Evolutionary conservation across 2,329 filamentous ascomycete genomes (phyloP), one percentile per base, ranked within the genome.

Genomic region (Incumbomyces lentus): DNA sequence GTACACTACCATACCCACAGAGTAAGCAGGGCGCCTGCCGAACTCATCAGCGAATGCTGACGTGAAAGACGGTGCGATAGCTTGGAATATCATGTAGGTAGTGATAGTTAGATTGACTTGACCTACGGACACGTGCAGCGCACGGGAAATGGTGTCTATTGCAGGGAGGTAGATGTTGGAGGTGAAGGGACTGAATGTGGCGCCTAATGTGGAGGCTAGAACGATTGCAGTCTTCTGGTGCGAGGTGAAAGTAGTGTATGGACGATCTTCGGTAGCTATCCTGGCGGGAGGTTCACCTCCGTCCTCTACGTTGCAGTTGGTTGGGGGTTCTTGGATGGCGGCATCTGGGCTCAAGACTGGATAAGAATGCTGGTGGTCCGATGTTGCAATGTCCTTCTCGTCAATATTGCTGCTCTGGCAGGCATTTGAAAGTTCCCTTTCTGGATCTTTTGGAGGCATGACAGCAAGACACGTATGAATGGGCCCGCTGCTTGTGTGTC

Each of bases 151-250:
- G 2, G 59, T 51, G 37, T 64, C 61, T 4, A 73, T 51, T 0
- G 69, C 64, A 1, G 72, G 70, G 41, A 72, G 65, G 59, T 75
- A 76, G 42, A 77, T 74, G 49, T 70, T 73, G 29, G 68, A 68
- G 2, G 72, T 71, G 11, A 73, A 52, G 1, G 74, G 73, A 2
- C 73, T 75, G 59, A 78, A 75, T 26, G 76, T 60, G 1, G 69
- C 70, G 74, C 68, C 41, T 72, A 71, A 55, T 67, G 63, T 18
- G 74, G 74, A 68, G 42, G 72, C 70, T 55, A 68, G 63, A 18
- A 74, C 66, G 30, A 75, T 66, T 50, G 68, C 55, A 48, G 67
- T 63, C 55, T 73, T 75, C 53, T 69, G 34, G 10, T 14, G 18
- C 12, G 18, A 14, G 13, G 46, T 47, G 40, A 53, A 53, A 26